Evolutionary conservation across 495 filamentous ascomycete genomes (phyloP).

Genomic region (Pyrenopolyporus hunteri): DNA sequence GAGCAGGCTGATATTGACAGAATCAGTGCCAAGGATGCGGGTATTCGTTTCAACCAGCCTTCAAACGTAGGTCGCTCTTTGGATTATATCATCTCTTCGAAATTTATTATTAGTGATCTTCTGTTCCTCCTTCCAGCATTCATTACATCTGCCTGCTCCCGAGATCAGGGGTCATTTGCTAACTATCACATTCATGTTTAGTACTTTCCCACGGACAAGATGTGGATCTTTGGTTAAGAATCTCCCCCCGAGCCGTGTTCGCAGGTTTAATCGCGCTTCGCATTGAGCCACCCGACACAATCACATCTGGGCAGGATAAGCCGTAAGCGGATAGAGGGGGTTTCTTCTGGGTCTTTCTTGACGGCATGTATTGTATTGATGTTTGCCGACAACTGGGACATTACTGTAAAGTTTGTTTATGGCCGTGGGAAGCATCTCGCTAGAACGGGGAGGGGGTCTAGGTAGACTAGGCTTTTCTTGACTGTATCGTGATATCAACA

Average conservation of each 20-base stretch:
- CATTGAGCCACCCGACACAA: constrained; percentile 1
- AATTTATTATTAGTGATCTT: neutral
- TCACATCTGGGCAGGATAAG: constrained; percentile 1
- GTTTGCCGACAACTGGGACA: constrained; percentile 13
- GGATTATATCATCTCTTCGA: constrained; percentile 37
- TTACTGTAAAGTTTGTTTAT: constrained; percentile 25
- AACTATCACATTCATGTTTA: constrained; percentile 25
- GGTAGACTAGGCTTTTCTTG: constrained; percentile 32
- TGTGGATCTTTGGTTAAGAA: constrained; percentile 59
- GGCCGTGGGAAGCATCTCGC: constrained; percentile 27
- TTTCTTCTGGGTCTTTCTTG: constrained; percentile 1
- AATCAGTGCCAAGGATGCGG: constrained; percentile 70
- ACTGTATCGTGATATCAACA: constrained; percentile 31
- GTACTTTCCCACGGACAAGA: constrained; percentile 59
- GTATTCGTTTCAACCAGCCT: constrained; percentile 85
- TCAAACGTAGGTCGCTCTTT: constrained; percentile 59
- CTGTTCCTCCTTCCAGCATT: neutral
- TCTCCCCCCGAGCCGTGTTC: neutral
- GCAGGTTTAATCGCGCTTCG: neutral
- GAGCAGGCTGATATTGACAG: constrained; percentile 66
- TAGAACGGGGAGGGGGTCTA: constrained; percentile 34
- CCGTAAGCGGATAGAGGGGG: constrained; percentile 20
- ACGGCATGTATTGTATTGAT: constrained; percentile 3
- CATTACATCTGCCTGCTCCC: constrained; percentile 35
- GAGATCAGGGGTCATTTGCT: constrained; percentile 42